Evolutionary conservation across 2,329 filamentous ascomycete species (phyloP).

Genomic region (Neonectria punicea): DNA sequence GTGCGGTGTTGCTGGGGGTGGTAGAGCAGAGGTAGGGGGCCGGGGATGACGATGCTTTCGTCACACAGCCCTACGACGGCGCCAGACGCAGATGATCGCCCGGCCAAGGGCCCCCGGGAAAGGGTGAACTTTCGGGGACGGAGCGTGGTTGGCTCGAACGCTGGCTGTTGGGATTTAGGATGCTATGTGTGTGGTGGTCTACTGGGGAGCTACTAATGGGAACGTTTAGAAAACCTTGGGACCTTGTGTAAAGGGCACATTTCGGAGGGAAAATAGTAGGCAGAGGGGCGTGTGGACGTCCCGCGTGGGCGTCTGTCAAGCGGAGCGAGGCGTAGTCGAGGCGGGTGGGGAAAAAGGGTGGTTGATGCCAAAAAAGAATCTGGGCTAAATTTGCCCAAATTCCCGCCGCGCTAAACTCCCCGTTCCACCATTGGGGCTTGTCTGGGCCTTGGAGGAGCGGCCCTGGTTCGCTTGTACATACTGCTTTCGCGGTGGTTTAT

Average conservation of each 20-base stretch:
- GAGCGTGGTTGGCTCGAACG: constrained; percentile 27
- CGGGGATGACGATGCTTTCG: constrained; percentile 32
- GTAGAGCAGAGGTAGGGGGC: background rate
- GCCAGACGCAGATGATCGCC: constrained; percentile 37
- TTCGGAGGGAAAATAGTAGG: constrained; percentile 1
- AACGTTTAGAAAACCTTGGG: constrained; percentile 12
- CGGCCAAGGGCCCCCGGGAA: constrained; percentile 29
- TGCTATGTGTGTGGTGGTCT: background rate
- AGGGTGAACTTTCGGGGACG: constrained; percentile 36
- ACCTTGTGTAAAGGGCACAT: constrained; percentile 5
- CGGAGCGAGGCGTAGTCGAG: constrained; percentile 14
- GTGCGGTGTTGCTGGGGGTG: constrained; percentile 12
- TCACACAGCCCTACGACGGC: constrained; percentile 47
- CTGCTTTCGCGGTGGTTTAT: background rate
- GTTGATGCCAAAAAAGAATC: constrained; percentile 25
- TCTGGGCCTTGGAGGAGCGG: background rate
- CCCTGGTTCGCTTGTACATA: background rate
- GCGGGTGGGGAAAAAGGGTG: background rate
- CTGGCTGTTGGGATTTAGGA: constrained; percentile 9
- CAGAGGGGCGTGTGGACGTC: constrained; percentile 11
- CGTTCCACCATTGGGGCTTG: constrained; percentile 26
- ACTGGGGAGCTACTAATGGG: constrained; percentile 1
- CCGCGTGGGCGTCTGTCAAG: constrained; percentile 6
- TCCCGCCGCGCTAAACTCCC: constrained; percentile 6
- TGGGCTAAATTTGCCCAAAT: constrained; percentile 37